Conservation (phyloP, 805 yeast genomes). For the Saturnispora mendoncae region DNA sequence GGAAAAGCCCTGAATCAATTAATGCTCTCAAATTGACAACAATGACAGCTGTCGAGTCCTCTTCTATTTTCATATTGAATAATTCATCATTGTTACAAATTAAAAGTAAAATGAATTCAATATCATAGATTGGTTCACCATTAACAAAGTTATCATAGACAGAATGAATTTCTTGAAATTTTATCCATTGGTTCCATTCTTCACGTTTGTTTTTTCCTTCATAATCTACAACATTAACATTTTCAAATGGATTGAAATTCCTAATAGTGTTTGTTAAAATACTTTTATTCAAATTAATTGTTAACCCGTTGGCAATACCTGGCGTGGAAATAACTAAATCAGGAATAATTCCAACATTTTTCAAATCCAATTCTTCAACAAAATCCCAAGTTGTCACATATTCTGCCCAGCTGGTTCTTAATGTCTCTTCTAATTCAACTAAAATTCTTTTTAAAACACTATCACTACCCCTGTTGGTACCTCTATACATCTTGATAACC, state of each 20-base stretch:
- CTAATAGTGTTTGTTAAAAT: conserved; percentile 42
- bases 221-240: background rate
- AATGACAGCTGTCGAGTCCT: conserved; percentile 7
- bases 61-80: conserved; percentile 27
- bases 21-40: conserved; percentile 46
- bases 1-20: conserved; percentile 48
- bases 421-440: conserved; percentile 45
- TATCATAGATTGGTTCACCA: conserved; percentile 42
- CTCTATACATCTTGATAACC: conserved; percentile 49
- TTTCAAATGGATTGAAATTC: conserved; percentile 22
- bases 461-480: conserved; percentile 55
- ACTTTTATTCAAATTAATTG: conserved; percentile 42
- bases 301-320: conserved; percentile 31
- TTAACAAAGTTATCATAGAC: conserved; percentile 13
- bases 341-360: conserved; percentile 36
- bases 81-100: conserved; percentile 59
- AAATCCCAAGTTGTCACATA: conserved; percentile 58
- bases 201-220: background rate
- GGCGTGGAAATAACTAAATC: conserved; percentile 38
- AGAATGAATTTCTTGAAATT: conserved; percentile 25
- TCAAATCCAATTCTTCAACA: conserved; percentile 27
- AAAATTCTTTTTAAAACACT: conserved; percentile 49
- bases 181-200: conserved; percentile 20
- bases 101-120: conserved; percentile 58
- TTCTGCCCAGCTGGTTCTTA: conserved; percentile 53